Evolutionary conservation across 2,329 filamentous ascomycete genomes (phyloP).

Genomic region (Xylaria sp.): DNA sequence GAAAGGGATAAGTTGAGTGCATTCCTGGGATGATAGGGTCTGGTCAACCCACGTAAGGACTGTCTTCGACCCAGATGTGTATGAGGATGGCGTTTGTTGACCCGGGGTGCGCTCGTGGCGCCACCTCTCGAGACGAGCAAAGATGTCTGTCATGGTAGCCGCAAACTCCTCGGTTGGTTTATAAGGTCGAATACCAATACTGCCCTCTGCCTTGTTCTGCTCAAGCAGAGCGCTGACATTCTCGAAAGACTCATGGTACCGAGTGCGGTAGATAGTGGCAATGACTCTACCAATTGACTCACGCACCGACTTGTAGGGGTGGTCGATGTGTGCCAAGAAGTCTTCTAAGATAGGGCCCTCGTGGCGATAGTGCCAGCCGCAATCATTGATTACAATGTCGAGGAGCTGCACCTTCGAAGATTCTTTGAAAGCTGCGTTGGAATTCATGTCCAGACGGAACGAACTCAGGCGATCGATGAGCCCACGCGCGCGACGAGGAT

Average conservation of each 20-base stretch:
- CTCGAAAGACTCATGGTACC: slow-evolving; percentile 92
- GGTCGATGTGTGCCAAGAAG: slow-evolving; percentile 89
- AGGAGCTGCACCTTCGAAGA: slow-evolving; percentile 93
- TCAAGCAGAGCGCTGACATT: slow-evolving; percentile 76
- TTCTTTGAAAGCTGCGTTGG: slow-evolving; percentile 98
- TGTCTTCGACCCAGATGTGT: slow-evolving; percentile 95
- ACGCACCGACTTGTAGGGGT: slow-evolving; percentile 96
- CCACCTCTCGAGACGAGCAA: slow-evolving; percentile 83
- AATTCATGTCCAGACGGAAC: slow-evolving; percentile 90
- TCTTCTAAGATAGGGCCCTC: slow-evolving; percentile 87
- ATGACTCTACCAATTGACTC: slow-evolving; percentile 92
- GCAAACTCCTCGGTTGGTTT: slow-evolving; percentile 74
- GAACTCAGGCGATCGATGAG: slow-evolving; percentile 79
- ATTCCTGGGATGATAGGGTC: slow-evolving; percentile 88
- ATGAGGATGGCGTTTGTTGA: slow-evolving; percentile 89
- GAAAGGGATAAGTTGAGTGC: slow-evolving; percentile 86
- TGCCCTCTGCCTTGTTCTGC: slow-evolving; percentile 76
- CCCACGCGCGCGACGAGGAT: slow-evolving; percentile 85
- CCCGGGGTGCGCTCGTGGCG: slow-evolving; percentile 80
- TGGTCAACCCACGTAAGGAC: slow-evolving; percentile 93
- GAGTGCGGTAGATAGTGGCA: slow-evolving; percentile 83
- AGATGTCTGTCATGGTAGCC: slow-evolving; percentile 72
- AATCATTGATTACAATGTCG: slow-evolving; percentile 83
- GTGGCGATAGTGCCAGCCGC: slow-evolving; percentile 94
- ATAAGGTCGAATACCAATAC: slow-evolving; percentile 85